Evolutionary conservation across 805 yeast species (phyloP), one percentile per base, ranked within the genome.

Genomic region (Candida odintsovae): DNA sequence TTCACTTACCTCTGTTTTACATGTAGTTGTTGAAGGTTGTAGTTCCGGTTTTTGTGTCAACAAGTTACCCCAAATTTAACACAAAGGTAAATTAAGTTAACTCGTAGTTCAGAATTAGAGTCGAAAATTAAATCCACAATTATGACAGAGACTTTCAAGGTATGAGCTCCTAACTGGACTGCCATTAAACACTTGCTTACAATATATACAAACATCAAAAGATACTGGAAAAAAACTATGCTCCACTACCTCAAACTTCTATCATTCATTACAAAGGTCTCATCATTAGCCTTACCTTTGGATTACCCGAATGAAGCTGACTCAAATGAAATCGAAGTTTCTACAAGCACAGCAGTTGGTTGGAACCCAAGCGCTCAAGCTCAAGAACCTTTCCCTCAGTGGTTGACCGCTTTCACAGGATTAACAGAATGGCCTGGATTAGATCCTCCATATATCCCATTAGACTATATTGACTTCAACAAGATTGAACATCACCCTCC

Each of bases 391-490:
- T 79, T 90, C 50, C 98, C 98, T 0, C 47, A 69, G 20, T 90
- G 98, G 98, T 72, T 90, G 25, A 52, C 73, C 0, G 84, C 78
- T 13, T 75, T 86, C 53, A 88, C 97, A 1, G 90, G 92, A 0
- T 59, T 89, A 43, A 65, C 54, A 0, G 73, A 73, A 44, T 90
- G 98, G 98, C 98, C 98, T 0, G 90, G 84, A 0, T 61, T 77
- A 39, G 81, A 82, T 45, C 97, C 97, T 4, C 97, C 97, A 0
- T 90, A 87, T 62, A 83, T 90, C 35, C 90, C 95, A 2, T 65
- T 87, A 50, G 86, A 81, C 54, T 84, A 82, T 54, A 78, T 88
- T 50, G 77, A 86, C 57, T 66, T 87, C 40, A 51, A 57, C 6
- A 57, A 60, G 23, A 69, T 87, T 21, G 87, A 88, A 3, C 56